A percentile compares a stretch with the other conserved stretches of the same genome.
Conservation (phyloP, 441 rosid genomes). For the Euphorbia celastroides region DNA sequence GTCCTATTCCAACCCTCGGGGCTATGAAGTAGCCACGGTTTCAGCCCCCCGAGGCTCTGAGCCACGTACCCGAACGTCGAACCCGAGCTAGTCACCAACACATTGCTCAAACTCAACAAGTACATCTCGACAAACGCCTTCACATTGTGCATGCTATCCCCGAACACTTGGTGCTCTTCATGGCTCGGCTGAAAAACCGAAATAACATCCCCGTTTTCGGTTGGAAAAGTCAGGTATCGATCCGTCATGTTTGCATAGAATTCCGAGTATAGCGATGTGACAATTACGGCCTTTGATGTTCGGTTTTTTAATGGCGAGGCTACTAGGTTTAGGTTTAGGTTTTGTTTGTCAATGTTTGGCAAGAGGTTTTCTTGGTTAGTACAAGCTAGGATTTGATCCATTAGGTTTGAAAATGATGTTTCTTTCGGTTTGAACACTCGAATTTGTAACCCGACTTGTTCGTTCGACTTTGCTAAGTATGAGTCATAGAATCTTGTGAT, state of each 20-base stretch:
- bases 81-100: conserved; percentile 9
- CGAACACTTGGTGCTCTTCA: conserved; percentile 5
- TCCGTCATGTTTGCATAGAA: conserved; percentile 17
- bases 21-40: conserved; percentile 8
- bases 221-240: conserved; percentile 18
- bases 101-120: conserved; percentile 7
- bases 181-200: conserved; percentile 13
- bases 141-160: conserved; percentile 5
- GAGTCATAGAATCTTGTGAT: conserved; percentile 53
- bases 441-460: conserved; percentile 63
- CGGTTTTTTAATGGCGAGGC: conserved; percentile 13
- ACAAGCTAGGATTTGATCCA: conserved; percentile 45
- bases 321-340: conserved; percentile 15
- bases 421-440: conserved; percentile 35
- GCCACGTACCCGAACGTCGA: conserved; percentile 15
- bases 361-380: conserved; percentile 37
- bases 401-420: conserved; percentile 43
- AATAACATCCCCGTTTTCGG: conserved; percentile 12
- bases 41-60: conserved; percentile 5
- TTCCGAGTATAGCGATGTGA: conserved; percentile 18
- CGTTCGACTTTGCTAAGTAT: too few relatives aligned
- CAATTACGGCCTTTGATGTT: conserved; percentile 18
- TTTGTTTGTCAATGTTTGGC: conserved; percentile 27
- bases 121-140: conserved; percentile 9
- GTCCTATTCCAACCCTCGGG: background rate